These are phyloP conservation scores for Trichosanthes truncata DNA, from an alignment of 306 rosid species.

Conservation along the genomic window DNA sequence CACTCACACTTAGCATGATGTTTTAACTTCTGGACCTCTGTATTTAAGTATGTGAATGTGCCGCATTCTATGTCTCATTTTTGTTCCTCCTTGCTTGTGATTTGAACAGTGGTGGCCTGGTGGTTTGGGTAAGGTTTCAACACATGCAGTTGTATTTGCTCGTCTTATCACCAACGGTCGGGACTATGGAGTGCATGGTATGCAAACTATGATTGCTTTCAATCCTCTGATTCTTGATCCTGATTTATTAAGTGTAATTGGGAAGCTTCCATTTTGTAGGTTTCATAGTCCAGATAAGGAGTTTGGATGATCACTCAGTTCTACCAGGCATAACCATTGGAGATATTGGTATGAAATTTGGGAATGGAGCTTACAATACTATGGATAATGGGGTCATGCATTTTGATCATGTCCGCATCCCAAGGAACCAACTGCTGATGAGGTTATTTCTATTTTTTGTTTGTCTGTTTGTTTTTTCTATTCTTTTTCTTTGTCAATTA, in stretches of 20 bases:
- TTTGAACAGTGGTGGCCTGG: constrained; percentile 96
- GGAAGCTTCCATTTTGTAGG: constrained; percentile 35
- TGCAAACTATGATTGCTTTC: neutral
- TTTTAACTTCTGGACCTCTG: neutral
- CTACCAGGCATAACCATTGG: constrained; percentile 86
- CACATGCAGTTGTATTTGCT: constrained; percentile 80
- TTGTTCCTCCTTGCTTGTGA: constrained; percentile 16
- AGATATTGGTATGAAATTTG: constrained; percentile 92
- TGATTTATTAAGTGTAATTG: constrained; percentile 9
- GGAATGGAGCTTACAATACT: constrained; percentile 78
- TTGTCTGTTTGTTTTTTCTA: neutral
- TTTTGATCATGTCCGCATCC: constrained; percentile 78
- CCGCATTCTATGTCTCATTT: constrained; percentile 3
- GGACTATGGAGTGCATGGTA: constrained; percentile 88
- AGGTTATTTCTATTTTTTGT: constrained; percentile 32
- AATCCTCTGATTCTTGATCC: constrained; percentile 1
- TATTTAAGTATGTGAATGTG: neutral
- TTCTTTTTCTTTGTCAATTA: neutral
- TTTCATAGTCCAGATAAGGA: constrained; percentile 89
- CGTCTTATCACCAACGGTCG: constrained; percentile 66
- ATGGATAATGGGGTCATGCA: constrained; percentile 89
- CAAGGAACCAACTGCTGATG: constrained; percentile 94
- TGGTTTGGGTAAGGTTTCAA: constrained; percentile 88
- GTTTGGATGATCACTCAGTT: constrained; percentile 85
- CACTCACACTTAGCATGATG: neutral